Percentiles rank a stretch among this genome's conserved stretches.
These are phyloP conservation scores for Zelopaecilomyces penicillatus DNA, from an alignment of 2,329 filamentous ascomycete species.

Conservation along the genomic window DNA sequence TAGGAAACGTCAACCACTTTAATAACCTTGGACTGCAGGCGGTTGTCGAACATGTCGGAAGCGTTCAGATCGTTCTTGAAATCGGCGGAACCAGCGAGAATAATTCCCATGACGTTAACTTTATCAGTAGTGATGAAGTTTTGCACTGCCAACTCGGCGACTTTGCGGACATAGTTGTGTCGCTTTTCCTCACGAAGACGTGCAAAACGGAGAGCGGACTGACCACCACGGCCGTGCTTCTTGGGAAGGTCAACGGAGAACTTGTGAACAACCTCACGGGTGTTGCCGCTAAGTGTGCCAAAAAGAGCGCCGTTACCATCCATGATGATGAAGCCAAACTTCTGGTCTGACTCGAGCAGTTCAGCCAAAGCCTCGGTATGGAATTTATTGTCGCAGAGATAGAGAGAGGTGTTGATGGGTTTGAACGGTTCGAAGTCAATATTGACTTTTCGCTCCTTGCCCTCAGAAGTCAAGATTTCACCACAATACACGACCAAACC, in stretches of 20 bases:
- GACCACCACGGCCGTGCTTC: slow-evolving; percentile 99
- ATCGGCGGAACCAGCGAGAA: slow-evolving; percentile 93
- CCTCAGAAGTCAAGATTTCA: slow-evolving; percentile 98
- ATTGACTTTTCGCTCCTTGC: slow-evolving; percentile 99
- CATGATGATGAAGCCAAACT: slow-evolving; percentile 99
- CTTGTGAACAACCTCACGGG: slow-evolving; percentile 92
- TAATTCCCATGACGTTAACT: slow-evolving; percentile 91
- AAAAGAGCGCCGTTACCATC: slow-evolving; percentile 98
- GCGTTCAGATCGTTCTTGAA: slow-evolving; percentile 99
- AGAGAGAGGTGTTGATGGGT: slow-evolving; percentile 98
- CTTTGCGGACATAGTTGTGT: slow-evolving; percentile 99
- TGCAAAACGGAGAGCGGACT: slow-evolving; percentile 97
- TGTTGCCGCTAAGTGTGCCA: slow-evolving; percentile 94
- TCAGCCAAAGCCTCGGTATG: slow-evolving; percentile 96
- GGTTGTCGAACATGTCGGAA: slow-evolving; percentile 93
- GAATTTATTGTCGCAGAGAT: slow-evolving; percentile 99
- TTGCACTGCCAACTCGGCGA: slow-evolving; percentile 93
- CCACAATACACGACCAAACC: slow-evolving; percentile 97
- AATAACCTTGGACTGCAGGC: slow-evolving; percentile 90
- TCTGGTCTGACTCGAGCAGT: slow-evolving; percentile 95
- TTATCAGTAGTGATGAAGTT: slow-evolving; percentile 99
- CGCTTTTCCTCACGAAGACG: slow-evolving; percentile 99
- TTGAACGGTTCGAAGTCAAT: slow-evolving; percentile 99
- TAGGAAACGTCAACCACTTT: slow-evolving; percentile 99
- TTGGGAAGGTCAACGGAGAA: slow-evolving; percentile 98